Percentiles rank a stretch among this genome's conserved stretches.
Conservation (phyloP, 345 rosid genomes). For the Anastatica hierochuntica region DNA sequence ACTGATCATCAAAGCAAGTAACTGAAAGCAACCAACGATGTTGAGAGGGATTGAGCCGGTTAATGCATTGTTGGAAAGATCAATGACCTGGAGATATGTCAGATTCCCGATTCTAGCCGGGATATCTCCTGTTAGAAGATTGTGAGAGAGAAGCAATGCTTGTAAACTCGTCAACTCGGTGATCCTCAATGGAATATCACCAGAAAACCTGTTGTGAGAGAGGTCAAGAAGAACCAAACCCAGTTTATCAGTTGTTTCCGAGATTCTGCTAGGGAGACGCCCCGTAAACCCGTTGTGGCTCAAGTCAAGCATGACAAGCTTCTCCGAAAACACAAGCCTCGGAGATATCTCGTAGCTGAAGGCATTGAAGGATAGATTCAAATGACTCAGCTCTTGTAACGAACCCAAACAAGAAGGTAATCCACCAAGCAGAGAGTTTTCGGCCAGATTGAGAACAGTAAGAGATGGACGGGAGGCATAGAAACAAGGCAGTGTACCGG, state of each 20-base stretch:
- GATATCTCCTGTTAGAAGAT: slow-evolving; percentile 62
- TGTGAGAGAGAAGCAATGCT: slow-evolving; percentile 76
- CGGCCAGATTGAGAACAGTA: slow-evolving; percentile 43
- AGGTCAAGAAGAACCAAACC: slow-evolving; percentile 80
- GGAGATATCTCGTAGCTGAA: slow-evolving; percentile 64
- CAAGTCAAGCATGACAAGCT: slow-evolving; percentile 69
- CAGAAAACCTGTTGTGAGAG: slow-evolving; percentile 65
- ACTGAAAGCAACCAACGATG: slow-evolving; percentile 83
- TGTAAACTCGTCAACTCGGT: slow-evolving; percentile 79
- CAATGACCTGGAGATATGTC: slow-evolving; percentile 79
- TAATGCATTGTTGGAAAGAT: slow-evolving; percentile 63
- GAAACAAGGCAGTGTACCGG: slow-evolving; percentile 85
- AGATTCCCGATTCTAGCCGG: slow-evolving; percentile 77
- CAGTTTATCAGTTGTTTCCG: slow-evolving; percentile 53
- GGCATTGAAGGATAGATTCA: slow-evolving; percentile 64
- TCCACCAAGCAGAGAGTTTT: slow-evolving; percentile 70
- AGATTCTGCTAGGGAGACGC: slow-evolving; percentile 51
- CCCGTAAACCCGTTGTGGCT: slow-evolving; percentile 70
- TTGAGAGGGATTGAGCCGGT: slow-evolving; percentile 75
- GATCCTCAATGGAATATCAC: slow-evolving; percentile 55
- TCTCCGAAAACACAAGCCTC: slow-evolving; percentile 54
- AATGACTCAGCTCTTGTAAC: slow-evolving; percentile 36
- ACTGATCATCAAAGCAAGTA: slow-evolving; percentile 56
- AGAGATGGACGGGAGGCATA: slow-evolving; percentile 47
- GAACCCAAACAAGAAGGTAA: slow-evolving; percentile 83